phyloP scores from a whole-genome alignment of 257 asterid species.

The Solanum rostratum region DNA sequence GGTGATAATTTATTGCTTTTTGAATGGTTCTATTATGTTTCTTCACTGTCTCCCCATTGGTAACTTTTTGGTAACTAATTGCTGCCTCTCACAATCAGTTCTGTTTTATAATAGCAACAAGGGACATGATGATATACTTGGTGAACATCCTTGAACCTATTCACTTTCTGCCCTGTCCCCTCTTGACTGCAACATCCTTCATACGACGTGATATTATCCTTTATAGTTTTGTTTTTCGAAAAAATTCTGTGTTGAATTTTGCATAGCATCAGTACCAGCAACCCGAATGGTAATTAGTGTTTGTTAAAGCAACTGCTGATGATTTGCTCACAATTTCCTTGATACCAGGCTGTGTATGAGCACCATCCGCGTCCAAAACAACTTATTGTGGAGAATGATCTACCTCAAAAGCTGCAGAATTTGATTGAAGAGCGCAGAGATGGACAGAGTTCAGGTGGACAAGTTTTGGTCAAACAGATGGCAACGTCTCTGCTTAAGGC shows the following conservation, averaged over 20 bases:
- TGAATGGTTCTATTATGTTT: background rate
- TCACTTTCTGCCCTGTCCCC: background rate
- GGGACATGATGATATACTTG: background rate
- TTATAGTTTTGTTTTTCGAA: background rate
- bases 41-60: background rate
- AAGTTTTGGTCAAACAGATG: slow-evolving; percentile 97
- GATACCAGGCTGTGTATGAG: slow-evolving; percentile 80
- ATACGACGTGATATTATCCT: background rate
- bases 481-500: slow-evolving; percentile 97
- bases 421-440: slow-evolving; percentile 93
- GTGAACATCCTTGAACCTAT: background rate
- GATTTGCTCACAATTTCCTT: background rate
- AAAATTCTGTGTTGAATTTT: background rate
- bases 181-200: background rate
- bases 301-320: background rate
- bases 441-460: slow-evolving; percentile 95
- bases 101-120: background rate
- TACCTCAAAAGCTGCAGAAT: slow-evolving; percentile 82
- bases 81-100: background rate
- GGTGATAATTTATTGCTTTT: slow-evolving; percentile 30
- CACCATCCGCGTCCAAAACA: slow-evolving; percentile 99
- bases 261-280: background rate
- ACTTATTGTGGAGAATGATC: slow-evolving; percentile 87
- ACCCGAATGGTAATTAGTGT: background rate
- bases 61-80: background rate